These are phyloP conservation scores for Amanita polypyramis DNA, from an alignment of 768 basidiomycete genomes.

Conservation along the genomic window DNA sequence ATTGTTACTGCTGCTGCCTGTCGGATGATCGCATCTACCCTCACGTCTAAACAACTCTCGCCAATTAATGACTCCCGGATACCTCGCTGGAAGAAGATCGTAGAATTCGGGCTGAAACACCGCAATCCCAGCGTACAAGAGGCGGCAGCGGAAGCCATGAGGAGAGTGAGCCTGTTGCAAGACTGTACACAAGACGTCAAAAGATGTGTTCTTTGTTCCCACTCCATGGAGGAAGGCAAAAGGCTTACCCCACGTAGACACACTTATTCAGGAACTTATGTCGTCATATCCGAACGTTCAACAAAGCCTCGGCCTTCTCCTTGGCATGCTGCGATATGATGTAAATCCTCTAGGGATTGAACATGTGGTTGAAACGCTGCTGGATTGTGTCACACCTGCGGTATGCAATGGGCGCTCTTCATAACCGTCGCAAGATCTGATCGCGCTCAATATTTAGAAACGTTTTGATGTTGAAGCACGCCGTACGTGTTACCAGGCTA, in stretches of 20 bases:
- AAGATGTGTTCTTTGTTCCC: slow-evolving; percentile 51
- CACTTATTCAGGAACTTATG: slow-evolving; percentile 55
- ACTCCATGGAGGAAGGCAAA: slow-evolving; percentile 7
- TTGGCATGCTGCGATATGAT: slow-evolving; percentile 62
- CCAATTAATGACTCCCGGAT: slow-evolving; percentile 24
- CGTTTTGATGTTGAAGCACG: slow-evolving; percentile 27
- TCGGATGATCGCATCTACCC: slow-evolving; percentile 50
- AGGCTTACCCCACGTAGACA: slow-evolving; percentile 18
- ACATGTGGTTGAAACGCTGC: slow-evolving; percentile 46
- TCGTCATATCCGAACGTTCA: slow-evolving; percentile 43
- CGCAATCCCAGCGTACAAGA: slow-evolving; percentile 57
- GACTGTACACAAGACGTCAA: slow-evolving; percentile 54
- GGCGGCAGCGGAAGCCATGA: slow-evolving; percentile 63
- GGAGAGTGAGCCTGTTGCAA: slow-evolving; percentile 53
- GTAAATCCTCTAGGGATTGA: slow-evolving; percentile 39
- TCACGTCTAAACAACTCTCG: slow-evolving; percentile 49
- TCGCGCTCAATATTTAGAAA: neutral
- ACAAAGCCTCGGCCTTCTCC: slow-evolving; percentile 60
- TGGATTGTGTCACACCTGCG: slow-evolving; percentile 45
- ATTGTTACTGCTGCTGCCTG: slow-evolving; percentile 66
- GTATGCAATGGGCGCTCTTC: slow-evolving; percentile 24
- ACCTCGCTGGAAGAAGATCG: slow-evolving; percentile 53
- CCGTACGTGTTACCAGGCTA: slow-evolving; percentile 30
- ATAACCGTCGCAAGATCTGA: neutral
- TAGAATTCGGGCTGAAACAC: slow-evolving; percentile 68